Evolutionary conservation across 1,284 basidiomycete species (phyloP).

Genomic region (Erythrobasidium hasegawianum): DNA sequence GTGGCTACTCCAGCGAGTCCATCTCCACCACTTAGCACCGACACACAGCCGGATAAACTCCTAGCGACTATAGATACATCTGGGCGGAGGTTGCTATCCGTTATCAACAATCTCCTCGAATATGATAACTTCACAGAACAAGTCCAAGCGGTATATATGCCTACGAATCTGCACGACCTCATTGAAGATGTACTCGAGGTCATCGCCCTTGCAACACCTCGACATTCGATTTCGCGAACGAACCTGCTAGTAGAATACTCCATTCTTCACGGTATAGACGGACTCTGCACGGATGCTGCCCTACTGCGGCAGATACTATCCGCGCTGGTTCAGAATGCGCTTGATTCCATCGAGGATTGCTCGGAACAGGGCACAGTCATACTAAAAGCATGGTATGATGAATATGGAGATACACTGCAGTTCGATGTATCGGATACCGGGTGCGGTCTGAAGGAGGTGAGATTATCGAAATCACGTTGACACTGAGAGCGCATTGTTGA

Average conservation of each 20-base stretch:
- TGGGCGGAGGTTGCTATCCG: constrained; percentile 11
- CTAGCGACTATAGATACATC: constrained; percentile 17
- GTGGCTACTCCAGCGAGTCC: not conserved
- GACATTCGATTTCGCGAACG: not conserved
- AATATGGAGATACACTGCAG: not conserved
- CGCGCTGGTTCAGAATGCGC: constrained; percentile 15
- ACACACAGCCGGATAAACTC: not conserved
- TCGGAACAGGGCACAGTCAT: not conserved
- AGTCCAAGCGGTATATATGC: not conserved
- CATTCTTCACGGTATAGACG: not conserved
- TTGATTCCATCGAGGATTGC: constrained; percentile 1
- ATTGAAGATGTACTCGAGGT: constrained; percentile 10
- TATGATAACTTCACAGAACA: not conserved
- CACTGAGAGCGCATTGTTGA: too few species aligned
- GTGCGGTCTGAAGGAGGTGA: constrained; percentile 2
- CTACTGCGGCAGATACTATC: constrained; percentile 1
- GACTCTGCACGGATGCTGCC: constrained; percentile 2
- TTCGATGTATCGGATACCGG: constrained; percentile 12
- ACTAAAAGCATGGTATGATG: not conserved
- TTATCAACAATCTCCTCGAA: constrained; percentile 21
- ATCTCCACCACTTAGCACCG: too few species aligned
- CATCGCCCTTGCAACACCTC: not conserved
- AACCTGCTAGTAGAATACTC: not conserved
- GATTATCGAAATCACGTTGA: too few species aligned
- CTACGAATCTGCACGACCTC: constrained; percentile 3